Evolutionary conservation across 1,284 basidiomycete genomes (phyloP), one percentile per base, ranked within the genome.

Genomic region (Cutaneotrichosporon sp.): DNA sequence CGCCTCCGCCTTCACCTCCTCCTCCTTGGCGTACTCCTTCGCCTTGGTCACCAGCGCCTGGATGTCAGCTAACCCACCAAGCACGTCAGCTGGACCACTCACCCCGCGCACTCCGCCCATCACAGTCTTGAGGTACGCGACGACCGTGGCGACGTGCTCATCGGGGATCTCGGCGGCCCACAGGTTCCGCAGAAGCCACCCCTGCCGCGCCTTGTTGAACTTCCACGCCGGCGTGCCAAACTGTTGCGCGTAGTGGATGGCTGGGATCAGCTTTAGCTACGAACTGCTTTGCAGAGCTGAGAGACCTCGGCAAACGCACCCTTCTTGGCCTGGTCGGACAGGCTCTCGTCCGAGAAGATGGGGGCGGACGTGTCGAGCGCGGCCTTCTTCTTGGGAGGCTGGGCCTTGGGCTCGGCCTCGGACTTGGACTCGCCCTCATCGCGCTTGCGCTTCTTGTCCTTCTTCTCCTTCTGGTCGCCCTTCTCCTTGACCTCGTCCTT

Each of bases 171-270:
- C 79, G 9, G 79, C 77, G 6, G 84, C 85, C 84, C 86, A 90
- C 16, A 88, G 65, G 67, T 92, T 87, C 18, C 89, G 84, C 59
- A 90, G 80, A 8, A 92, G 81, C 90, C 90, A 92, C 69, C 90
- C 90, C 72, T 92, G 90, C 50, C 84, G 82, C 1, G 88, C 89
- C 75, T 92, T 92, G 72, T 87, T 87, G 74, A 92, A 92, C 72
- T 91, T 92, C 89, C 89, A 91, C 27, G 58, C 54, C 38, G 42
- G 36, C 16, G 51, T 34, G 16, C 56, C 79, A 33, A 74, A 77
- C 64, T 84, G 84, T 62, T 87, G 85, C 13, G 80, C 77, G 70
- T 87, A 88, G 13, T 85, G 87, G 70, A 75, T 72, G 27, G 68
- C 71, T 74, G 25, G 58, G 47, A 46, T 55, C 62, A 58, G 51